phyloP scores from a whole-genome alignment of 495 filamentous ascomycete species.

The Penicillium ochrochloron region DNA sequence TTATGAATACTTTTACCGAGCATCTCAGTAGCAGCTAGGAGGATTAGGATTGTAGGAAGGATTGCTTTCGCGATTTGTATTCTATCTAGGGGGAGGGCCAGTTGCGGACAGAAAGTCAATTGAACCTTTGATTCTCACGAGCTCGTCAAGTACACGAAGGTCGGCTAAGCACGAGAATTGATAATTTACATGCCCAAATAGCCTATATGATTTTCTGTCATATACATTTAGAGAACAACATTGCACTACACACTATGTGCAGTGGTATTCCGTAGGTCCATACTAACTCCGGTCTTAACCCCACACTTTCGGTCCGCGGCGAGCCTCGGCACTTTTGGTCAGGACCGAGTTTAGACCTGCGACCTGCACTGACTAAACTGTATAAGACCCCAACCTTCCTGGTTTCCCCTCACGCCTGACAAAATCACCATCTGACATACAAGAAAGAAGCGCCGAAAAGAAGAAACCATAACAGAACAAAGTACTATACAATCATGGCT shows the following conservation, averaged over 20 bases:
- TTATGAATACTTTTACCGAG: conserved; percentile 11
- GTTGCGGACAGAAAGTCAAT: conserved; percentile 11
- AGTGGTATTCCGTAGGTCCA: neutral
- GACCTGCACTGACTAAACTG: conserved; percentile 3
- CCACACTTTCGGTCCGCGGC: conserved; percentile 35
- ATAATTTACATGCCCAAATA: conserved; percentile 13
- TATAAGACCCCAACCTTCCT: conserved; percentile 28
- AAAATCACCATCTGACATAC: neutral
- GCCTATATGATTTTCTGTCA: conserved; percentile 12
- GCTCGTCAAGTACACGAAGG: conserved; percentile 28
- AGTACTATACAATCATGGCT: conserved; percentile 32
- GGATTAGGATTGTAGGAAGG: too few species aligned
- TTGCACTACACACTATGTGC: neutral
- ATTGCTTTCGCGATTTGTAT: conserved; percentile 8
- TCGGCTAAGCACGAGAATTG: conserved; percentile 17
- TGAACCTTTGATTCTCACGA: conserved; percentile 11
- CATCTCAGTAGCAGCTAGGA: neutral
- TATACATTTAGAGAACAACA: neutral
- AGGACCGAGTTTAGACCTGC: conserved; percentile 17
- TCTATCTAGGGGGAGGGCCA: conserved; percentile 4
- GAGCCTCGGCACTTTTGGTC: conserved; percentile 33
- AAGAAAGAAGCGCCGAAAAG: conserved; percentile 2
- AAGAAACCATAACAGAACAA: conserved; percentile 11
- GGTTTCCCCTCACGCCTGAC: conserved; percentile 13
- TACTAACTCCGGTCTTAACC: conserved; percentile 10